Evolutionary conservation across 805 yeast genomes (phyloP), one percentile per base, ranked within the genome.

Genomic region (Starmera caribaea): DNA sequence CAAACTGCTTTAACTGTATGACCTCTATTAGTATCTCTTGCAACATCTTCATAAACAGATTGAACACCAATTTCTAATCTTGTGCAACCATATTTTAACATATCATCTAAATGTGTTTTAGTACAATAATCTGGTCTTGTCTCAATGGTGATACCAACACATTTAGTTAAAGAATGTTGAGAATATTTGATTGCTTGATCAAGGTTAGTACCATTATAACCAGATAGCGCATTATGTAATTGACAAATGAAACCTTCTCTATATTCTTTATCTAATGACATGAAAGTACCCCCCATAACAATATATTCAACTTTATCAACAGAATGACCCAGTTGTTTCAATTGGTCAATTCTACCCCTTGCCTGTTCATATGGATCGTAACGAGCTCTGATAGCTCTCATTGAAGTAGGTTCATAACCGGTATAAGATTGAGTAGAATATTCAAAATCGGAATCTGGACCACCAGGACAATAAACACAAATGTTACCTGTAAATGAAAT

Each of bases 311-410:
- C 98, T 57, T 92, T 92, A 58, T 92, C 98, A 35, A 92, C 90
- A 2, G 95, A 81, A 57, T 92, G 98, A 12, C 98, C 98, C 44
- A 92, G 69, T 60, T 84, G 96, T 49, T 96, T 77, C 46, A 92
- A 71, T 68, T 92, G 98, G 55, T 92, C 98, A 32, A 92, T 81
- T 59, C 98, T 78, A 37, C 98, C 98, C 57, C 98, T 73, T 6
- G 97, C 97, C 61, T 92, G 98, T 62, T 92, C 98, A 57, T 87
- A 92, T 1, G 98, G 97, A 59, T 92, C 98, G 57, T 92, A 92
- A 53, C 98, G 76, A 0, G 98, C 98, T 51, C 98, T 72, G 45
- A 92, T 92, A n/a, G 98, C 98, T 53, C 98, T 74, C 98, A 92
- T 92, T 1, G 97, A 88, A 0, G 98, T 92, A 8, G 98, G 98